phyloP scores from a whole-genome alignment of 2,329 filamentous ascomycete genomes.

The Exophiala spinifera region DNA sequence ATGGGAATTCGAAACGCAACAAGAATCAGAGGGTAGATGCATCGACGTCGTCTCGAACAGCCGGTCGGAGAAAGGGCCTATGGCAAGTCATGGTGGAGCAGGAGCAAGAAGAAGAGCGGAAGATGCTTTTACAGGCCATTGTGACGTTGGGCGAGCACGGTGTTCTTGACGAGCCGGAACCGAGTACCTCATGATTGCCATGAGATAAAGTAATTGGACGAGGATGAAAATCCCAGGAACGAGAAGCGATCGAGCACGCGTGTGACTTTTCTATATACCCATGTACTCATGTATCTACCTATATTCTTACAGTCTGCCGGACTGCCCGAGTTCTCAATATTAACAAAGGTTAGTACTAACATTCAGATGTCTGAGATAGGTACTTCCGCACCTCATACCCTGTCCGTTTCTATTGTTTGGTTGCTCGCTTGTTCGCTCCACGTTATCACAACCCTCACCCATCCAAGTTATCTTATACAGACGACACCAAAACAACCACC shows the following conservation, averaged over 20 bases:
- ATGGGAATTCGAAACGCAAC: neutral
- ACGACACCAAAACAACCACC: too few relatives aligned
- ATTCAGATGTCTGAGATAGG: too few relatives aligned
- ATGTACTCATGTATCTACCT: neutral
- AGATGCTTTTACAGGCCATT: slow-evolving; percentile 43
- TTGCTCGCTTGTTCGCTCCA: too few relatives aligned
- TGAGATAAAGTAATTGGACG: neutral
- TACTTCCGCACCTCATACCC: too few relatives aligned
- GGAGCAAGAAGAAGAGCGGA: slow-evolving; percentile 43
- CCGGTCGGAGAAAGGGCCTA: slow-evolving; percentile 37
- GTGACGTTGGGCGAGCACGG: slow-evolving; percentile 42
- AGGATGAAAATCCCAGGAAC: too few relatives aligned
- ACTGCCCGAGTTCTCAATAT: neutral
- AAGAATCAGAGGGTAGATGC: neutral
- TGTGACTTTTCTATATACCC: too few relatives aligned
- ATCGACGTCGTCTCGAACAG: neutral
- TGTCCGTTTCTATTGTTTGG: too few relatives aligned
- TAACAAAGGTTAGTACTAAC: too few relatives aligned
- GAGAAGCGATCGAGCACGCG: too few relatives aligned
- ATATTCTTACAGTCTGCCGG: neutral
- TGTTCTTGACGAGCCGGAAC: slow-evolving; percentile 31
- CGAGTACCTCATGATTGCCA: neutral
- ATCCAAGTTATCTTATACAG: too few relatives aligned
- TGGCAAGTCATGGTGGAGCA: slow-evolving; percentile 44
- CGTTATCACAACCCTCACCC: too few relatives aligned